Percentiles rank a stretch among this genome's conserved stretches.
These are phyloP conservation scores for Ceratocystis cacaofunesta DNA, from an alignment of 2,329 filamentous ascomycete species.

Conservation along the genomic window DNA sequence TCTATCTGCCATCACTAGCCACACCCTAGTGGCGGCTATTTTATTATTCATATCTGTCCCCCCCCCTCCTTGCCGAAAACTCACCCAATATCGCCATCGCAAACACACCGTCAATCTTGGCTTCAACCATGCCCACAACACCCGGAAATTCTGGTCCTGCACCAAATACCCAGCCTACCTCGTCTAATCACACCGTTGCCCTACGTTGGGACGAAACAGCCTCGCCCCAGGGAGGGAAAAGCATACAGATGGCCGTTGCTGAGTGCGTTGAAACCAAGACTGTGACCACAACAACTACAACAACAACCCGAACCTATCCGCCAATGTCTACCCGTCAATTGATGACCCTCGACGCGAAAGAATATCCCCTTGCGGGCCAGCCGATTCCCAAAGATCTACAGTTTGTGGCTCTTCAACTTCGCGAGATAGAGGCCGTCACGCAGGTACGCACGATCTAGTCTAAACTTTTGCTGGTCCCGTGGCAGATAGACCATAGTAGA, in stretches of 20 bases:
- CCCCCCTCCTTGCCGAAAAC: background rate
- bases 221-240: constrained; percentile 24
- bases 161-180: constrained; percentile 28
- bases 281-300: constrained; percentile 73
- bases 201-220: constrained; percentile 34
- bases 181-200: constrained; percentile 18
- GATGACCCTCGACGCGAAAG: constrained; percentile 66
- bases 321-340: constrained; percentile 63
- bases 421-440: constrained; percentile 41
- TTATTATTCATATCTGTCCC: too few species aligned
- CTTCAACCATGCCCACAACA: constrained; percentile 1
- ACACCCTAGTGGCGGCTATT: background rate
- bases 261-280: constrained; percentile 55
- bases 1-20: background rate
- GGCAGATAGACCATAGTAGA: too few species aligned
- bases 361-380: constrained; percentile 74
- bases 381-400: constrained; percentile 68
- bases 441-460: constrained; percentile 3
- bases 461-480: too few species aligned
- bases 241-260: constrained; percentile 42
- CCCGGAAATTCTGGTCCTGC: constrained; percentile 23
- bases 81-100: background rate
- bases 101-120: background rate
- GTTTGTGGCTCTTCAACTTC: constrained; percentile 56
- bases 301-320: constrained; percentile 70